Percentiles rank a stretch among this genome's conserved stretches.
phyloP scores from a whole-genome alignment of 139 green algal species.

The Diplosphaera chodatii region DNA sequence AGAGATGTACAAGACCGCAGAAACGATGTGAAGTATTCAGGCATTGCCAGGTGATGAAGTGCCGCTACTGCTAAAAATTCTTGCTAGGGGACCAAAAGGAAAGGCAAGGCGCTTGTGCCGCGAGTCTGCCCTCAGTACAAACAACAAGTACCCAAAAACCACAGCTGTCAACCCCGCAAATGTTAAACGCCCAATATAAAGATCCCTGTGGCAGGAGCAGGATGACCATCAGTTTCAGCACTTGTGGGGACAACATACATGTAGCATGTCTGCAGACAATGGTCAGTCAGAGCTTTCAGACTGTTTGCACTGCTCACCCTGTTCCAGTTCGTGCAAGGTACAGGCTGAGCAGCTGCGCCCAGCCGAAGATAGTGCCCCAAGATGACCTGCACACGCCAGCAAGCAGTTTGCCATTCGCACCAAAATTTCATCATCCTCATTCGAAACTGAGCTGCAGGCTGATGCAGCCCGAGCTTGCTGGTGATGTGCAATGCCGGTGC shows the following conservation, averaged over 20 bases:
- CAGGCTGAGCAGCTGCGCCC: conserved; percentile 70
- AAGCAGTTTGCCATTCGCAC: too few relatives aligned
- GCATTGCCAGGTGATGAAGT: too few relatives aligned
- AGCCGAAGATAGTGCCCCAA: conserved; percentile 65
- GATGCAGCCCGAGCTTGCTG: too few relatives aligned
- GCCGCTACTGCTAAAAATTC: background rate
- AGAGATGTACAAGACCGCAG: too few relatives aligned
- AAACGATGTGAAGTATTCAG: too few relatives aligned
- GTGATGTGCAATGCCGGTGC: too few relatives aligned
- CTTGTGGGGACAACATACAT: background rate
- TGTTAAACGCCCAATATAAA: background rate
- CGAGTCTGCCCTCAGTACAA: background rate
- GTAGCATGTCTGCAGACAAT: background rate
- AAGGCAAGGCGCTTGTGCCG: background rate
- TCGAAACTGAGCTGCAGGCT: too few relatives aligned
- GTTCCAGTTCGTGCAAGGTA: background rate
- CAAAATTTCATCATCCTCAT: too few relatives aligned
- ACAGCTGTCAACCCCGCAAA: background rate
- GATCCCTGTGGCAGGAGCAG: background rate
- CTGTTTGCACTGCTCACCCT: conserved; percentile 2
- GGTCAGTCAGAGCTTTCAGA: background rate
- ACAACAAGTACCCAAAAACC: background rate
- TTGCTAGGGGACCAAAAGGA: background rate
- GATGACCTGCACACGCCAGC: too few relatives aligned
- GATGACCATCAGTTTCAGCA: background rate